These are phyloP conservation scores for Vishniacozyma victoriae DNA, from an alignment of 768 basidiomycete genomes.

Conservation along the genomic window DNA sequence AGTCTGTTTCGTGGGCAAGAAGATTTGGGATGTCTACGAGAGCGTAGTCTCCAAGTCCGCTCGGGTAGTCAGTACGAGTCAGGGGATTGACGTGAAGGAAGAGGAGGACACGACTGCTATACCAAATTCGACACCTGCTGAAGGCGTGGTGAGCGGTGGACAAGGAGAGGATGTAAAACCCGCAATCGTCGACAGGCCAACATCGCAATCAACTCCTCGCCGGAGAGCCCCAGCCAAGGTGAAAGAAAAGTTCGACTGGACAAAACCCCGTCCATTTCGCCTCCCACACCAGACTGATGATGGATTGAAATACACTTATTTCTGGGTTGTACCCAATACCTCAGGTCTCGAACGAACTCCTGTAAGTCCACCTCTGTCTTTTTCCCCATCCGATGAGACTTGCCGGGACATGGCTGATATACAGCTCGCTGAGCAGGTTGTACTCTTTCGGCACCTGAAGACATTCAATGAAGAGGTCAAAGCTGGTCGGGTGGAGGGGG, in stretches of 20 bases:
- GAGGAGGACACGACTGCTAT: neutral
- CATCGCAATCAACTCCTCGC: neutral
- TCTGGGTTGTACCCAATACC: slow-evolving; percentile 71
- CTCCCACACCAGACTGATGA: slow-evolving; percentile 5
- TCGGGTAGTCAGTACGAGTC: neutral
- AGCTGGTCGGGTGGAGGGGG: neutral
- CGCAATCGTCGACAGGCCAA: neutral
- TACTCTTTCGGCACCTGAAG: slow-evolving; percentile 16
- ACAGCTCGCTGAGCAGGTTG: slow-evolving; percentile 26
- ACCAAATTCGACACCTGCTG: neutral
- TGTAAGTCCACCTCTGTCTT: slow-evolving; percentile 48
- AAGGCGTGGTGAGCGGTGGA: neutral
- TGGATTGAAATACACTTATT: slow-evolving; percentile 55
- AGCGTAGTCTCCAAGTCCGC: slow-evolving; percentile 44
- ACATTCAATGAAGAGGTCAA: slow-evolving; percentile 9
- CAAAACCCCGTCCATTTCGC: slow-evolving; percentile 21
- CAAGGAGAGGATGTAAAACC: neutral
- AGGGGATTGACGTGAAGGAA: neutral
- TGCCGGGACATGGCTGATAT: neutral
- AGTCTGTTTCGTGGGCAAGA: slow-evolving; percentile 72
- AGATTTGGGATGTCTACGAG: slow-evolving; percentile 55
- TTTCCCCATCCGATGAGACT: neutral
- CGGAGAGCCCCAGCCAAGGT: neutral
- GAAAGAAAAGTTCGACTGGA: slow-evolving; percentile 31
- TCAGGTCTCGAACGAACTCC: slow-evolving; percentile 70